Evolutionary conservation across 2,329 filamentous ascomycete species (phyloP), one percentile per base, ranked within the genome.

Genomic region (Ophiostoma sp.): DNA sequence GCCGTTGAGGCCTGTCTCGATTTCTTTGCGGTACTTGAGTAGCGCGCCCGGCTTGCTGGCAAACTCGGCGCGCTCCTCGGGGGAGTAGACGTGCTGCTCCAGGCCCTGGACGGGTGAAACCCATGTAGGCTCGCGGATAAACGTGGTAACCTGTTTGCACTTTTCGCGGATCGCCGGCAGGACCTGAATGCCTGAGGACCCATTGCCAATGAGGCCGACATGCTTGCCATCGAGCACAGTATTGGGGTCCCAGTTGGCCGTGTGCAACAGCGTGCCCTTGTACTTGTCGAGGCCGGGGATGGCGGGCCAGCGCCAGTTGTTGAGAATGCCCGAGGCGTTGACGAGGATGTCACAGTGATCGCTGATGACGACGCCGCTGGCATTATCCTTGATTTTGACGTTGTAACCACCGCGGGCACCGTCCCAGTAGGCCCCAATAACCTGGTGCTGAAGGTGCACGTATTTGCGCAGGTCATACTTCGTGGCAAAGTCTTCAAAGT

Each of bases 371-470:
- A 65, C 68, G 66, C 74, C 72, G 64, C 69, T 74, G 2, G 68
- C 63, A 40, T 72, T 73, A 66, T 76, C 74, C 70, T 76, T 73
- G 42, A 78, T 71, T 11, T 73, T 75, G 65, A 77, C 70, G 69
- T 73, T 72, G 80, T 81, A 83, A 14, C 78, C 73, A 4, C 78
- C 78, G 27, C 73, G 74, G 5, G 74, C 68, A 69, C 80, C 78
- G 69, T 82, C 75, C 82, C 82, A 84, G 1, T 69, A 72, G 3
- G 77, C 79, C 64, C 77, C 78, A 47, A 79, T 74, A 0, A 84
- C 80, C 67, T 79, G 76, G 44, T 78, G 79, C 68, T 78, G 76
- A 41, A 83, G 77, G 67, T 77, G 77, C 65, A 84, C 76, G 70
- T 81, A 81, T 67, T 80, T 77, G 65, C 79, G 74, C 16, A 79